Base-by-base conservation (phyloP, 2,329 filamentous ascomycete genomes). In the Monascus ruber region DNA sequence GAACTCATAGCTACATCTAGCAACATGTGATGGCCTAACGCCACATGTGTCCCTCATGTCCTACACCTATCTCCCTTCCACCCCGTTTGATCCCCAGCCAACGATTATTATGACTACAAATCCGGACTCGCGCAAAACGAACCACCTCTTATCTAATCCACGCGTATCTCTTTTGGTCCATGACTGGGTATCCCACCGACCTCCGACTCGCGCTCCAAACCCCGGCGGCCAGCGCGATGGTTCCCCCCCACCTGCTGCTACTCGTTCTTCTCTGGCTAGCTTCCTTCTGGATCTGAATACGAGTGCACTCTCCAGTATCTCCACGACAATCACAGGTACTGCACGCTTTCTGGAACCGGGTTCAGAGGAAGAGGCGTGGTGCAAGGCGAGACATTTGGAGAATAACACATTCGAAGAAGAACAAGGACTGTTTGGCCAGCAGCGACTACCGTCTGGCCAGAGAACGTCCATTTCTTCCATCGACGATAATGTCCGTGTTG, bases 1-100 rank as follows among this genome's bases (percentile, higher is more conserved):
- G 9, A 28, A 35, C 37, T 25, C 6, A 50, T 55, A 94, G 87
- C 85, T 98, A 50, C 91, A 98, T 64, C 82, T 98, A 38, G 88
- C 91, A 52, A 98, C 91, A 41, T 93, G 84, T 62, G 79, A 79
- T 51, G 73, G 83, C 50, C 83, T 91, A 55, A 72, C 79, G 47
- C 91, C 91, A 6, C 86, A 96, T 61, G 85, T 96, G 49, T 93
- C 87, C 31, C 78, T 98, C 48, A 98, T 98, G 91, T 95, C 94
- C 71, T 96, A 96, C 70, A 96, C 91, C 56, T 96, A 95, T 66
- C 82, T 98, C 24, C 83, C 87, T 31, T 79, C 74, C 5, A 85
- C 83, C 10, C 80, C 79, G 31, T 82, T 79, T 62, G 74, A 76
- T 31, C 57, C 73, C 37, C 65, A 69, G n/a, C 81, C 86, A n/a